A percentile compares a stretch with the other conserved stretches of the same genome.
These are phyloP conservation scores for Typha latifolia DNA, from an alignment of 176 grass and related monocot genomes.

Conservation along the genomic window DNA sequence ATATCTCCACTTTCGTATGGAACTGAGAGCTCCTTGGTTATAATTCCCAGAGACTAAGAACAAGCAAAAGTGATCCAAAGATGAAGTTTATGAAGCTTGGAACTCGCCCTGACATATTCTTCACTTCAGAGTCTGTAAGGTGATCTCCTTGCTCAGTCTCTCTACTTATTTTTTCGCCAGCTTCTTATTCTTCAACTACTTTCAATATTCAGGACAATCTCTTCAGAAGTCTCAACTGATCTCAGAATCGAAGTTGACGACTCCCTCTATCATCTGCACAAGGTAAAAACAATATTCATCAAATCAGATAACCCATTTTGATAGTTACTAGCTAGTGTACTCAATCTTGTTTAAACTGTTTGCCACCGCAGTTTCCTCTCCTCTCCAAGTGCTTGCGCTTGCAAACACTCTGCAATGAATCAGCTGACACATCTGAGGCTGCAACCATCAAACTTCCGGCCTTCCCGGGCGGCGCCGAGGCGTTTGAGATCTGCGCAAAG, in stretches of 20 bases:
- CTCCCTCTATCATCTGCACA: constrained; percentile 74
- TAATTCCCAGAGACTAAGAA: constrained; percentile 24
- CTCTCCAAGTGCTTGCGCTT: constrained; percentile 79
- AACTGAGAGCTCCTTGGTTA: constrained; percentile 29
- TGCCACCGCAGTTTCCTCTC: constrained; percentile 58
- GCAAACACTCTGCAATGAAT: constrained; percentile 47
- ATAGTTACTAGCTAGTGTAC: neutral
- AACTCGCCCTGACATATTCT: constrained; percentile 68
- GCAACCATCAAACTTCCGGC: constrained; percentile 42
- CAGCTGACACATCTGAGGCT: constrained; percentile 6
- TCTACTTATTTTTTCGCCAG: too few species aligned
- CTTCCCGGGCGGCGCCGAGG: constrained; percentile 59
- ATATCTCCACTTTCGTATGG: constrained; percentile 15
- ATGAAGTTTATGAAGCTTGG: constrained; percentile 99
- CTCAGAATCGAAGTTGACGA: constrained; percentile 66
- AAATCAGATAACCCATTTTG: neutral
- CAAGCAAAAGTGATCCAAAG: constrained; percentile 17
- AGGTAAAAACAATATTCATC: constrained; percentile 31
- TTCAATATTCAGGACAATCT: constrained; percentile 54
- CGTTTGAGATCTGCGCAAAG: constrained; percentile 87
- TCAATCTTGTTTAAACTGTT: neutral
- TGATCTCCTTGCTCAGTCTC: constrained; percentile 6
- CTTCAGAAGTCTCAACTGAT: constrained; percentile 80
- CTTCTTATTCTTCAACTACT: neutral
- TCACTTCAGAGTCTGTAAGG: constrained; percentile 60